Base-by-base conservation (phyloP, 2,329 filamentous ascomycete genomes). In the Ophiostoma sp. region DNA sequence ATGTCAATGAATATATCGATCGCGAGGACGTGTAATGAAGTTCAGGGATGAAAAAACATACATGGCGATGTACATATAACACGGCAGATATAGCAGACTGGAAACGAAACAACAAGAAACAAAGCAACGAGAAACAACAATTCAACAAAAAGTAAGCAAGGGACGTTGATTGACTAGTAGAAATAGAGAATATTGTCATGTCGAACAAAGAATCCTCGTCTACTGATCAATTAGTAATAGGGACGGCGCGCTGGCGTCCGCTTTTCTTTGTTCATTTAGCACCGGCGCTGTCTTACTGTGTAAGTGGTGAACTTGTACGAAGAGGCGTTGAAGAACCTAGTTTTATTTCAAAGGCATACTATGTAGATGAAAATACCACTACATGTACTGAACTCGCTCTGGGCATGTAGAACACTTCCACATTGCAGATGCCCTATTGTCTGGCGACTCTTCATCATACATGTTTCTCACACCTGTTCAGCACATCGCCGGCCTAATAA, bases 291-390 rank as follows among this genome's bases (percentile, higher is more conserved):
- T 62, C 27, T 62, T 62, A 1, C 27, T 27, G 57, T 62, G 57
- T 62, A 33, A 62, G 57, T 62, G 13, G 11, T n/a, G n/a, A 72
- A 65, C 44, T n/a, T 48, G 7, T 20, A 5, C 44, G 7, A 17
- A 70, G 82, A 11, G 69, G n/a, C 66, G 2, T 44, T 17, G 83
- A 54, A 27, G 8, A 57, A 27, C n/a, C 52, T 57, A 57, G 52
- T 57, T 15, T 57, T 4, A 48, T n/a, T n/a, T 48, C 44, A 20
- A 20, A 20, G 44, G 2, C 5, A n/a, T 7, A 48, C 44, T 48
- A n/a, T n/a, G n/a, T n/a, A 20, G 7, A 48, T 48, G 17, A 20
- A 48, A 4, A 48, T n/a, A n/a, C 7, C 20, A 48, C 44, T 48
- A 8, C 44, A 48, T n/a, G 8, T 10, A 7, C 44, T 48, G 17